Conservation (phyloP, 106 monocot genomes). For the Apostasia ramifera region DNA sequence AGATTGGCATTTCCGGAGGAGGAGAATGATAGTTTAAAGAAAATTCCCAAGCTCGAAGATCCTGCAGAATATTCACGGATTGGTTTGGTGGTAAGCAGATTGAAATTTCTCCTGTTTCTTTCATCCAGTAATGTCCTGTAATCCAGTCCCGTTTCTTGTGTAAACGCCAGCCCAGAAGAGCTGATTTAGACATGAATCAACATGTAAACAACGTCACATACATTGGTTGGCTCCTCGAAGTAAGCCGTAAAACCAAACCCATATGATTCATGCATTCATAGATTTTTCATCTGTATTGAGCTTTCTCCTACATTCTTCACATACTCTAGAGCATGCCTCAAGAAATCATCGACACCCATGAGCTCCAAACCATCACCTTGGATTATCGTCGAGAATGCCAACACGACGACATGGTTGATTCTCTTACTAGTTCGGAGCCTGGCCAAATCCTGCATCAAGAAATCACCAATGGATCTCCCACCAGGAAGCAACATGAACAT, state of each 20-base stretch:
- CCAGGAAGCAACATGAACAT: conserved; percentile 10
- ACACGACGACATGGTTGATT: conserved; percentile 84
- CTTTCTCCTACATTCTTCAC: not conserved
- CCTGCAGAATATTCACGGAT: conserved; percentile 63
- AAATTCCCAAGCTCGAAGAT: conserved; percentile 85
- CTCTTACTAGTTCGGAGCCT: conserved; percentile 70
- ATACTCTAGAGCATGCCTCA: conserved; percentile 84
- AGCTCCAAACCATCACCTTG: conserved; percentile 87
- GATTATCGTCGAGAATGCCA: conserved; percentile 97
- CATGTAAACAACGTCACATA: conserved; percentile 99
- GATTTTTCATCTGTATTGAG: not conserved
- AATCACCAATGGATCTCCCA: conserved; percentile 27
- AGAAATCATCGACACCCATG: conserved; percentile 90
- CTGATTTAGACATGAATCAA: conserved; percentile 99
- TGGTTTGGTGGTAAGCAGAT: conserved; percentile 65
- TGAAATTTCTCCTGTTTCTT: not conserved
- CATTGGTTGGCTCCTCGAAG: conserved; percentile 98
- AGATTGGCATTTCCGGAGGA: conserved; percentile 93
- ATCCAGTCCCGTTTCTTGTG: not conserved
- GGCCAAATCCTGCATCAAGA: not conserved
- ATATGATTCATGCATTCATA: not conserved
- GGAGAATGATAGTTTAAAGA: conserved; percentile 74
- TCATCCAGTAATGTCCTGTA: not conserved
- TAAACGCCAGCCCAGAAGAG: conserved; percentile 82
- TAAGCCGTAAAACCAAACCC: conserved; percentile 19